phyloP scores from a whole-genome alignment of 2,329 filamentous ascomycete genomes.

The Cercospora beticola region DNA sequence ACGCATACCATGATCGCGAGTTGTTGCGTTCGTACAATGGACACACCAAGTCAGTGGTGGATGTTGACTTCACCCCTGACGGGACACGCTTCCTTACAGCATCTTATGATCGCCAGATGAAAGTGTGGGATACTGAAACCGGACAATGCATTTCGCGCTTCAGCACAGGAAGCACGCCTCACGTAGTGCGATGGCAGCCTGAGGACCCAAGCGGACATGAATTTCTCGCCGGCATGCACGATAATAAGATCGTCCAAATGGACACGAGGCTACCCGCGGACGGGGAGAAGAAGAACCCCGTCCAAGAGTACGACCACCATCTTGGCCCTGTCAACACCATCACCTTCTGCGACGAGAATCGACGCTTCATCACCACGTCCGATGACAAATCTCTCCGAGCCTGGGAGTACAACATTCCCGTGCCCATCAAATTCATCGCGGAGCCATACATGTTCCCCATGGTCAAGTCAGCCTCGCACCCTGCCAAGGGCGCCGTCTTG shows the following conservation, averaged over 20 bases:
- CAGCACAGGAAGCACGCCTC: conserved; percentile 90
- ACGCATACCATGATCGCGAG: conserved; percentile 86
- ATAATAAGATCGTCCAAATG: conserved; percentile 98
- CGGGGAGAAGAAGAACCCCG: conserved; percentile 58
- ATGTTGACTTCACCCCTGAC: conserved; percentile 79
- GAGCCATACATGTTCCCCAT: conserved; percentile 98
- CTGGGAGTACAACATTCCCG: conserved; percentile 98
- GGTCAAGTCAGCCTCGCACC: conserved; percentile 80
- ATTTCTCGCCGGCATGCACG: conserved; percentile 94
- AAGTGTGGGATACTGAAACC: conserved; percentile 96
- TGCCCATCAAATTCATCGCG: conserved; percentile 97
- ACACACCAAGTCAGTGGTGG: conserved; percentile 85
- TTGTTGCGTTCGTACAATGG: conserved; percentile 88
- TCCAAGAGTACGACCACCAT: conserved; percentile 98
- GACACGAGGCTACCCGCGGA: conserved; percentile 67
- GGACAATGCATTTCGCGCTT: conserved; percentile 85
- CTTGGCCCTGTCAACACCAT: conserved; percentile 97
- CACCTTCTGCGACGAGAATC: conserved; percentile 89
- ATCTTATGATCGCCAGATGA: conserved; percentile 93
- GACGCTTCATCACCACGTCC: conserved; percentile 95
- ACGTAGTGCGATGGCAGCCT: conserved; percentile 92
- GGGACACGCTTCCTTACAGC: conserved; percentile 86
- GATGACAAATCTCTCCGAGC: conserved; percentile 95
- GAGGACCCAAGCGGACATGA: conserved; percentile 74
- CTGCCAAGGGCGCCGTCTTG: conserved; percentile 88